Base-by-base conservation (phyloP, 495 filamentous ascomycete species). In the Podospora pseudopauciseta region DNA sequence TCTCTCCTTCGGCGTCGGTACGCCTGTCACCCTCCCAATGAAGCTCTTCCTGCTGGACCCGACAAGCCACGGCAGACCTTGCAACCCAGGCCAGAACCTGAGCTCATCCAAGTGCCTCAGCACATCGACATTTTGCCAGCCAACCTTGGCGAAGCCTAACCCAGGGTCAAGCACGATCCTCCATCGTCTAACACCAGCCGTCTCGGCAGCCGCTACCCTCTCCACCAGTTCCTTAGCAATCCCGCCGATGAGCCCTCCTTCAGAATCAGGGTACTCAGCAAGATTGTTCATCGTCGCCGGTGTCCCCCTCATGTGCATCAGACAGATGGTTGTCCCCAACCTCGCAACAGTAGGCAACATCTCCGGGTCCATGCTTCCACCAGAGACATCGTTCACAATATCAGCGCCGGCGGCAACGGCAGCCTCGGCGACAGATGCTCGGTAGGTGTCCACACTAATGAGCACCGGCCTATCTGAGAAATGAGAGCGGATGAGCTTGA, bases 281-380 rank as follows among this genome's bases (percentile, higher is more conserved):
- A 91, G 78, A 3, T 76, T 76, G 54, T 81, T 88, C 95, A 98
- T 99, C 4, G 91, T 97, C 27, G 84, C 81, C 0, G 95, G 92
- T 3, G 86, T 90, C 32, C 95, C 95, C 72, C 95, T 92, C 90
- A 94, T 97, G 78, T 99, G 95, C 93, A 96, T 97, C 27, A 99
- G 81, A 72, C 91, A 90, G 54, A 97, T 85, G 1, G 93, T 90
- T 67, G 89, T 90, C n/a, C 91, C 91, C 0, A 94, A 83, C 2
- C 84, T 77, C 0, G 95, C 95, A 59, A 92, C 88, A 0, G 91
- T 94, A 5, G 87, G 74, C 0, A 99, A 84, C 93, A 99, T 97
- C 0, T 86, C 85, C 0, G 86, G 80, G 73, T 98, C 95, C 55
- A 97, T 81, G 3, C 80, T 75, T 13, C 95, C 95, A 5, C 89